Evolutionary conservation across 2,329 filamentous ascomycete genomes (phyloP).

Genomic region (Paraphaeosphaeria sporulosa): DNA sequence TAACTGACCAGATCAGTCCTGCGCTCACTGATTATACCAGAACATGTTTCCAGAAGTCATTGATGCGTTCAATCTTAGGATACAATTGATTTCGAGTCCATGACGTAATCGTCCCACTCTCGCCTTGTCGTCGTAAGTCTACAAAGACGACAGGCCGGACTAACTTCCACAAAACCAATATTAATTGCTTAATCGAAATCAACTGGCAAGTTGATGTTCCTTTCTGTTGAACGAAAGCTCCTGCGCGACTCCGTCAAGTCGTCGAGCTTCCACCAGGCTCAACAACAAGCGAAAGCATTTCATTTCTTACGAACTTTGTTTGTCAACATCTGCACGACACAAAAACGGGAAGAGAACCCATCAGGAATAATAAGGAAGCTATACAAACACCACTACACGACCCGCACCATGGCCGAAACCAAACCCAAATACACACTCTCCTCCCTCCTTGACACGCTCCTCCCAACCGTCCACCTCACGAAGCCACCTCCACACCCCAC

Average conservation of each 20-base stretch:
- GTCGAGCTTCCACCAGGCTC: neutral
- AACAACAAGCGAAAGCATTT: no score
- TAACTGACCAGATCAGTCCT: no score
- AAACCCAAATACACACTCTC: constrained; percentile 15
- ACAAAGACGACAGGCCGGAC: neutral
- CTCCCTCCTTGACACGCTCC: constrained; percentile 20
- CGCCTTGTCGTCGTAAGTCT: neutral
- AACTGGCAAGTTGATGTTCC: neutral
- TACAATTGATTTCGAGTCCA: neutral
- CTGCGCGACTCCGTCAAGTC: neutral
- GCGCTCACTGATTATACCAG: no score
- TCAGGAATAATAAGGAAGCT: neutral
- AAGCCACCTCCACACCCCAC: constrained; percentile 23
- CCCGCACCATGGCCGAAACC: neutral
- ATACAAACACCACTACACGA: neutral
- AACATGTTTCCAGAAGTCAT: neutral
- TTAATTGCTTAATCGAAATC: neutral
- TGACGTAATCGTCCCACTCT: neutral
- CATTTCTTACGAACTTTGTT: no score
- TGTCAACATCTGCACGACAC: no score
- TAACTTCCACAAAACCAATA: neutral
- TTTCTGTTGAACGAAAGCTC: neutral
- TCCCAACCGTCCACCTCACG: constrained; percentile 22
- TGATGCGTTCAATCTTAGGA: neutral
- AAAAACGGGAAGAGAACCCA: no score